A percentile compares a stretch with the other conserved stretches of the same genome.
phyloP scores from a whole-genome alignment of 768 basidiomycete species.

The Boletellus emodensis region DNA sequence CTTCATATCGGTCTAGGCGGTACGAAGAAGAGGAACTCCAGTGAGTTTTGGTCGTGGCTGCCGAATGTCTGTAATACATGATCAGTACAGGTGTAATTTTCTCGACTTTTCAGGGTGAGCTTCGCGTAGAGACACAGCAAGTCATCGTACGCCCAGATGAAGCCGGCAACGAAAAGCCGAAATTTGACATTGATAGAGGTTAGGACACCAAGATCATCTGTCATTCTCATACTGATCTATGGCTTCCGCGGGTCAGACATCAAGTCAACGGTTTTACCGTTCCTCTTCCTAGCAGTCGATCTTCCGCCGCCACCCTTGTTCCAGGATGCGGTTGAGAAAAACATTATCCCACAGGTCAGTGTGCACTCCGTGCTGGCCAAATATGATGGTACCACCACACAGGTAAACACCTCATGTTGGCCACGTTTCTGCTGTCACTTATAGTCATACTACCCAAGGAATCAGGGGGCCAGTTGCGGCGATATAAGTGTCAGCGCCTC shows the following conservation, averaged over 20 bases:
- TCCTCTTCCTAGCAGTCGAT: conserved; percentile 94
- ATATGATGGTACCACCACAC: conserved; percentile 88
- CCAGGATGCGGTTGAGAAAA: conserved; percentile 94
- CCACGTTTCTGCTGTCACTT: conserved; percentile 12
- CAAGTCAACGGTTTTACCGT: conserved; percentile 81
- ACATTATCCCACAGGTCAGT: conserved; percentile 97
- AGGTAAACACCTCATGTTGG: conserved; percentile 47
- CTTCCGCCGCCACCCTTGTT: conserved; percentile 97
- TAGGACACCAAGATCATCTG: conserved; percentile 21
- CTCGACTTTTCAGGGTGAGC: conserved; percentile 89
- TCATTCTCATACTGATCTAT: conserved; percentile 15
- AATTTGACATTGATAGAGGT: conserved; percentile 95
- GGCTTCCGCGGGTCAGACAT: conserved; percentile 55
- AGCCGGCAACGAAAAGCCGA: conserved; percentile 74
- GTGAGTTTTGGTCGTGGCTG: conserved; percentile 43
- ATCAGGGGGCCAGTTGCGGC: conserved; percentile 75
- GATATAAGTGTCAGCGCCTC: conserved; percentile 85
- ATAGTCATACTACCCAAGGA: conserved; percentile 50
- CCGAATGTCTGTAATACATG: conserved; percentile 17
- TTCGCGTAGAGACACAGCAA: conserved; percentile 90
- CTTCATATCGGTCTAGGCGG: conserved; percentile 93
- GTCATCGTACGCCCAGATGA: conserved; percentile 79
- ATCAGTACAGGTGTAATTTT: conserved; percentile 75
- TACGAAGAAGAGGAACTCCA: conserved; percentile 87
- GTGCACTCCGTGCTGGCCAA: conserved; percentile 88